Evolutionary conservation across 768 basidiomycete genomes (phyloP).

Genomic region (Lactarius sp.): DNA sequence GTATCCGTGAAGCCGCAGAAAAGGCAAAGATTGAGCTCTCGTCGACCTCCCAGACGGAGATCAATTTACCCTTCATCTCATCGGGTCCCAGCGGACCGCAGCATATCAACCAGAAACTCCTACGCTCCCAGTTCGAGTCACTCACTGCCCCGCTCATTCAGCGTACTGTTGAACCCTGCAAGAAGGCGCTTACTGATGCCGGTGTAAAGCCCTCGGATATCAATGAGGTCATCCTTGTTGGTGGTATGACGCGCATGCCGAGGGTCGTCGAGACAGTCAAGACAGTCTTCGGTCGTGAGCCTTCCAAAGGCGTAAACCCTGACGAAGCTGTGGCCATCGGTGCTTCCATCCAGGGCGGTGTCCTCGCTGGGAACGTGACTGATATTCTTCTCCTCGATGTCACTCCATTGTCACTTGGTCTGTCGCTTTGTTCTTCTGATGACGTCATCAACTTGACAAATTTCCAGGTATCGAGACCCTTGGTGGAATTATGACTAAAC

Average conservation of each 20-base stretch:
- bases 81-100: conserved; percentile 92
- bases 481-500: conserved; percentile 99
- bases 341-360: conserved; percentile 97
- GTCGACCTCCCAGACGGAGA: conserved; percentile 90
- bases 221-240: conserved; percentile 95
- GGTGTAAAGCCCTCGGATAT: conserved; percentile 90
- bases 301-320: conserved; percentile 98
- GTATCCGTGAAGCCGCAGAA: conserved; percentile 98
- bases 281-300: conserved; percentile 89
- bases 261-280: conserved; percentile 93
- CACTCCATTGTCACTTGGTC: conserved; percentile 93
- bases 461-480: conserved; percentile 84
- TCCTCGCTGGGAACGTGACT: conserved; percentile 92
- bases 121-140: conserved; percentile 84
- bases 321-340: conserved; percentile 99
- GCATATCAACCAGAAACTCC: conserved; percentile 91
- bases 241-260: conserved; percentile 99
- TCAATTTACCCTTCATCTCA: conserved; percentile 98
- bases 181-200: conserved; percentile 93
- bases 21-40: conserved; percentile 99
- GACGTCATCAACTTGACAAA: not conserved
- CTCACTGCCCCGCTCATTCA: conserved; percentile 80
- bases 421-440: conserved; percentile 26
- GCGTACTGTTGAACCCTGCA: conserved; percentile 92
- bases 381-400: conserved; percentile 94